phyloP scores from a whole-genome alignment of 306 rosid genomes.

The Lathyrus oleraceus region DNA sequence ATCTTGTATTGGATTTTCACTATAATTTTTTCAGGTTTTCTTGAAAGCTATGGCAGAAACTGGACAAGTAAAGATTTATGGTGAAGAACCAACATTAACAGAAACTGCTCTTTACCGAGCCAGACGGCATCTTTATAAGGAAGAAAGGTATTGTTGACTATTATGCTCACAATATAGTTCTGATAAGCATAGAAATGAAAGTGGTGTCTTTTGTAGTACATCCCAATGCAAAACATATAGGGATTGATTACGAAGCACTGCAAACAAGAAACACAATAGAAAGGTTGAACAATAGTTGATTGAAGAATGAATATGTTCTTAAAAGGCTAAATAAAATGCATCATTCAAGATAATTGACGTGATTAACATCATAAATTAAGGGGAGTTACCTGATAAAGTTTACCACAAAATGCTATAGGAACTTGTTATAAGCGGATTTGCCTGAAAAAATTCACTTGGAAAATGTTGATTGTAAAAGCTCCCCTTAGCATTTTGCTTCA shows the following conservation, averaged over 20 bases:
- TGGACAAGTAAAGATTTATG: slow-evolving; percentile 83
- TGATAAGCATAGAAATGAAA: slow-evolving; percentile 30
- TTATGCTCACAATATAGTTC: slow-evolving; percentile 11
- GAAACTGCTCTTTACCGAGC: slow-evolving; percentile 95
- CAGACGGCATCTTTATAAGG: slow-evolving; percentile 87
- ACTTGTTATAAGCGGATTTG: neutral
- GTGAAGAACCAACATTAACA: slow-evolving; percentile 81
- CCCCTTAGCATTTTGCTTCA: slow-evolving; percentile 4
- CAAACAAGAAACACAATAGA: slow-evolving; percentile 3
- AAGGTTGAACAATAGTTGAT: slow-evolving; percentile 20
- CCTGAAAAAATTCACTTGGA: slow-evolving; percentile 1
- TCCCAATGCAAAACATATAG: slow-evolving; percentile 14
- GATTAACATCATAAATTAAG: neutral
- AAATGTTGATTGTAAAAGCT: slow-evolving; percentile 18
- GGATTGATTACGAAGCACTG: neutral
- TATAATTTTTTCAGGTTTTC: slow-evolving; percentile 66
- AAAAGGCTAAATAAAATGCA: slow-evolving; percentile 15
- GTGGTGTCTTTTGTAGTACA: slow-evolving; percentile 15
- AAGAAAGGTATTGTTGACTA: slow-evolving; percentile 69
- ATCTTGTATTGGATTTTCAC: slow-evolving; percentile 18
- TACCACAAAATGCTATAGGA: neutral
- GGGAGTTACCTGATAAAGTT: neutral
- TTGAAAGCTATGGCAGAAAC: slow-evolving; percentile 98
- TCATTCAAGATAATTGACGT: neutral
- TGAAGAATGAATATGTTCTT: slow-evolving; percentile 19